Conservation (phyloP, 805 yeast genomes). For the Huiozyma naganishii region DNA sequence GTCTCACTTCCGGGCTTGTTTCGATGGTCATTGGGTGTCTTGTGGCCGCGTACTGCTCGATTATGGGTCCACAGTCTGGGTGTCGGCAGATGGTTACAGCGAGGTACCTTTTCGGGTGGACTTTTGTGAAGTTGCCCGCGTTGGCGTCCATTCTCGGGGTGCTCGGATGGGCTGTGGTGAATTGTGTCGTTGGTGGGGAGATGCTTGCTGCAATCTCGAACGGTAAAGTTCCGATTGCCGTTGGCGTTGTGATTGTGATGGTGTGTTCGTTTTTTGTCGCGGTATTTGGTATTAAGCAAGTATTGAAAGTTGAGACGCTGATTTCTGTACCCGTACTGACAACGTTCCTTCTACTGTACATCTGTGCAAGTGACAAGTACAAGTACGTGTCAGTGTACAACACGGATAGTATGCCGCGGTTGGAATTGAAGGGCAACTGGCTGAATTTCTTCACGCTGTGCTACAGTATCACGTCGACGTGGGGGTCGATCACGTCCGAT, state of each 20-base stretch:
- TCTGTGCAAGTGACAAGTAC: slow-evolving; percentile 43
- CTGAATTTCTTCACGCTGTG: slow-evolving; percentile 61
- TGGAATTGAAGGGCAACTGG: slow-evolving; percentile 53
- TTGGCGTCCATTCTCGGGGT: slow-evolving; percentile 65
- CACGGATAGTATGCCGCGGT: slow-evolving; percentile 22
- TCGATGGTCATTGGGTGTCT: slow-evolving; percentile 62
- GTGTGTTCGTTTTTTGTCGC: slow-evolving; percentile 55
- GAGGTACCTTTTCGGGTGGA: slow-evolving; percentile 75
- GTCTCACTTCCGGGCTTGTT: slow-evolving; percentile 49
- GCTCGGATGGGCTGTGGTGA: slow-evolving; percentile 91
- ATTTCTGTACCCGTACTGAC: slow-evolving; percentile 60
- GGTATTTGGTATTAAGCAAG: slow-evolving; percentile 66
- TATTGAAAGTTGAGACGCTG: slow-evolving; percentile 55
- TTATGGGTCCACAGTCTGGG: slow-evolving; percentile 87
- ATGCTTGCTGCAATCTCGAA: slow-evolving; percentile 56
- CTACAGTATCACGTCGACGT: slow-evolving; percentile 73
- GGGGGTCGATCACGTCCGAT: slow-evolving; percentile 84
- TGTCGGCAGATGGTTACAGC: slow-evolving; percentile 82
- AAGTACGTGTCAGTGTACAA: slow-evolving; percentile 23
- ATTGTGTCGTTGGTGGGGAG: slow-evolving; percentile 82
- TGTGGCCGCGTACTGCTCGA: slow-evolving; percentile 72
- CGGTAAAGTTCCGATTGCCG: slow-evolving; percentile 55
- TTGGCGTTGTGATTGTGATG: slow-evolving; percentile 66
- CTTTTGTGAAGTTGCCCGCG: slow-evolving; percentile 68
- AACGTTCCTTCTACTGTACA: slow-evolving; percentile 58